Base-by-base conservation (phyloP, 1,139 yeast genomes). In the Kluyveromyces sp. region DNA sequence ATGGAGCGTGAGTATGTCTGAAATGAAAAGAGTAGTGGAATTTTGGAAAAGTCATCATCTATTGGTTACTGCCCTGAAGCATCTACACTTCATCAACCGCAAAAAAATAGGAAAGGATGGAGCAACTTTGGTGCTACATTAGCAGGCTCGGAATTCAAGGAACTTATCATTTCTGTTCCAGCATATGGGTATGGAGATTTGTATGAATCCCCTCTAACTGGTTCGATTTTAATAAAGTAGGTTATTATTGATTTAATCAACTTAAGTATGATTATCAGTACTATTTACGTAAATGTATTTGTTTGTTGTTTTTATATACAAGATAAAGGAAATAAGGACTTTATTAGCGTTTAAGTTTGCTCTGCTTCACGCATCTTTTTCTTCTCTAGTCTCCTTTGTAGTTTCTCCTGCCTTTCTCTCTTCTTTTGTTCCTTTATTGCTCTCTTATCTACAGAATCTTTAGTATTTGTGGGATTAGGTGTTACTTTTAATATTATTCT, bases 151-250 rank as follows among this genome's bases (percentile, higher is more conserved):
- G 54, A 56, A 26, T 48, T 53, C 3, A 47, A 59, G 1, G 63
- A 58, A 33, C 37, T 77, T 29, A 61, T 71, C 5, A 63, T 74
- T 4, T 79, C 81, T 1, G 67, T 72, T 61, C 79, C 82, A 2
- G 63, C 65, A 37, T 72, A 59, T 51, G 74, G 75, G 7, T 58
- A 60, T 32, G 60, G 61, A 7, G 63, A 58, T 36, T 43, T 56
- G 34, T 43, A 51, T 3, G n/a, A 41, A 3, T 25, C 47, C 28
- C 54, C 53, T 31, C 41, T 58, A 27, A 49, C 52, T 1, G 61
- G 61, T 15, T 26, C 44, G 7, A 8, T 48, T n/a, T 37, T 39
- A 1, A 42, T 45, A 5, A 27, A 37, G 21, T 37, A 33, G 29
- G 25, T 34, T 33, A 30, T 30, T 28, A 34, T 37, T 21, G 27